A percentile compares a stretch with the other conserved stretches of the same genome.
Conservation (phyloP, 2,329 filamentous ascomycete genomes). For the Botryotinia narcissicola region DNA sequence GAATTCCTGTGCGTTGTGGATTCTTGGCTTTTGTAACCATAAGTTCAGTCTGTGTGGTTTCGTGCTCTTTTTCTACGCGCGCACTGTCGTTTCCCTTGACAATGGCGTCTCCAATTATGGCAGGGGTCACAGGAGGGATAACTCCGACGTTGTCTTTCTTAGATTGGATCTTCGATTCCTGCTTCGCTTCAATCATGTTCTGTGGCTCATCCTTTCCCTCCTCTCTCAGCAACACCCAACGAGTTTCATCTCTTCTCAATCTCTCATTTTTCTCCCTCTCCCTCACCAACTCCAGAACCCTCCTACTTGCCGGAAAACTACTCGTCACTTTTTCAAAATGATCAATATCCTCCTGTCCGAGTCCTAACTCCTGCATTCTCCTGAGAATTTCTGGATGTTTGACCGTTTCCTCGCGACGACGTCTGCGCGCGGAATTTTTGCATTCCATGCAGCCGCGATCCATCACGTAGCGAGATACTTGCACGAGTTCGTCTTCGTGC, state of each 20-base stretch:
- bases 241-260: too few relatives aligned
- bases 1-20: neutral
- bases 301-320: neutral
- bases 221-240: too few relatives aligned
- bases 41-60: fast-evolving
- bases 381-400: too few relatives aligned
- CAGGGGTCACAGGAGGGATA: neutral
- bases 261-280: neutral
- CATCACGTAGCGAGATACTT: neutral
- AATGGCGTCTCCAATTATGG: neutral
- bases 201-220: fast-evolving
- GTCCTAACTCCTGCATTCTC: neutral
- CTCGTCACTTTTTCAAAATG: neutral
- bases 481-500: neutral
- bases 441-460: neutral
- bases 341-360: neutral
- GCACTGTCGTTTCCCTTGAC: neutral
- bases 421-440: neutral
- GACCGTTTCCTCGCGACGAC: fast-evolving
- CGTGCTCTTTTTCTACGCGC: neutral
- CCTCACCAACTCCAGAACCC: neutral
- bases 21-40: neutral
- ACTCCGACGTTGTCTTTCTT: fast-evolving
- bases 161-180: fast-evolving
- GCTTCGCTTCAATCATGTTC: neutral